A percentile compares a stretch with the other conserved stretches of the same genome.
Conservation (phyloP, 139 green algal genomes). For the Trebouxia sp. region DNA sequence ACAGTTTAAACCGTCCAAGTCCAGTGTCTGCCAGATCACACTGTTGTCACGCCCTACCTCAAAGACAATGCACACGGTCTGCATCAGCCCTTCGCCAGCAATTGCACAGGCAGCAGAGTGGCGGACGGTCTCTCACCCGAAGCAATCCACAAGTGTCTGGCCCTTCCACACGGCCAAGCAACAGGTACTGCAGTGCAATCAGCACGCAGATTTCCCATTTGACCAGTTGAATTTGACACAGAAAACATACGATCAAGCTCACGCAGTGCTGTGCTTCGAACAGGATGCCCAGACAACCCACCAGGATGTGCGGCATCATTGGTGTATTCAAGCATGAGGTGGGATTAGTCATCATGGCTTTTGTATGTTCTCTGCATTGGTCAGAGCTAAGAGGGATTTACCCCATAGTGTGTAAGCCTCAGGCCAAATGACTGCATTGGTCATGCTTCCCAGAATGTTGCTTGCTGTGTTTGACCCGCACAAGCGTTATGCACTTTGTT, state of each 20-base stretch:
- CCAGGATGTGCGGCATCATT: slow-evolving; percentile 88
- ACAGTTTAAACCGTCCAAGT: neutral
- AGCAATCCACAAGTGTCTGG: too few relatives aligned
- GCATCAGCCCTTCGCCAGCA: neutral
- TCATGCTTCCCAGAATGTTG: slow-evolving; percentile 90
- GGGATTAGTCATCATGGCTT: neutral
- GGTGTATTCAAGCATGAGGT: slow-evolving; percentile 84
- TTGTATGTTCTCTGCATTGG: neutral
- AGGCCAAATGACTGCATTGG: slow-evolving; percentile 80
- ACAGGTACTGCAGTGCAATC: neutral
- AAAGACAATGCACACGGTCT: neutral
- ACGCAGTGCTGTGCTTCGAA: too few relatives aligned
- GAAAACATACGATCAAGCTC: too few relatives aligned
- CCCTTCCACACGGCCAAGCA: neutral
- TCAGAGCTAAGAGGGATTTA: neutral
- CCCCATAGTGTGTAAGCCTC: slow-evolving; percentile 27
- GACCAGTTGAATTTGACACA: too few relatives aligned
- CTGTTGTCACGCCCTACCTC: neutral
- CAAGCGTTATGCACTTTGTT: slow-evolving; percentile 36
- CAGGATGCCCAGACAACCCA: neutral
- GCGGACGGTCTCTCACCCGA: neutral
- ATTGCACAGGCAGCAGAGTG: neutral
- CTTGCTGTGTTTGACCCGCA: slow-evolving; percentile 68
- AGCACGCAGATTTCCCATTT: neutral
- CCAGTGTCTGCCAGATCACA: neutral